phyloP scores from a whole-genome alignment of 2,329 filamentous ascomycete genomes.

The Volutella citrinella region DNA sequence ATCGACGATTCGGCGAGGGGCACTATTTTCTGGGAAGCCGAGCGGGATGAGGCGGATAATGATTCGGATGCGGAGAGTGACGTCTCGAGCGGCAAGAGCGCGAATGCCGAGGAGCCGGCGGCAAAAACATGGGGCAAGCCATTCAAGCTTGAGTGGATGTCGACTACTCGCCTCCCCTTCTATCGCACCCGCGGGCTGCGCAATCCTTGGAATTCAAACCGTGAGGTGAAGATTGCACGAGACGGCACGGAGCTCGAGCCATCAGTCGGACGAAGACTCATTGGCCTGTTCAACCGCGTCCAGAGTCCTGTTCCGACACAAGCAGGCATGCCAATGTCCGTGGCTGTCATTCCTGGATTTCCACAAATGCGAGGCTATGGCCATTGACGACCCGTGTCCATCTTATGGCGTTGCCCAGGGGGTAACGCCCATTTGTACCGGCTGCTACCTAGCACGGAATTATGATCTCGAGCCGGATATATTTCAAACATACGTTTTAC shows the following conservation, averaged over 20 bases:
- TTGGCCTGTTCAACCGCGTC: conserved; percentile 71
- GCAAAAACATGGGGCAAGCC: conserved; percentile 82
- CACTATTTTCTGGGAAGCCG: conserved; percentile 94
- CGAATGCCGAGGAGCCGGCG: conserved; percentile 39
- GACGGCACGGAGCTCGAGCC: conserved; percentile 94
- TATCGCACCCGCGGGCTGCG: conserved; percentile 82
- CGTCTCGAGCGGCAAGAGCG: conserved; percentile 35
- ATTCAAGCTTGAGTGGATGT: conserved; percentile 88
- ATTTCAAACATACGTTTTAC: too few species aligned
- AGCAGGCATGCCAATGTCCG: conserved; percentile 28
- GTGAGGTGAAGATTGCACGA: conserved; percentile 92
- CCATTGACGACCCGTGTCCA: too few species aligned
- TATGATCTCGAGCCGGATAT: too few species aligned
- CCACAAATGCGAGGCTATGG: conserved; percentile 36
- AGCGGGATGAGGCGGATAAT: conserved; percentile 52
- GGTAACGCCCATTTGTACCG: too few species aligned
- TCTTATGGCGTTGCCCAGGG: too few species aligned
- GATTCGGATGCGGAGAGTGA: conserved; percentile 44
- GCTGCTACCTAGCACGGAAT: conserved; percentile 8
- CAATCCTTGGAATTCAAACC: conserved; percentile 93
- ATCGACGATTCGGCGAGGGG: conserved; percentile 92
- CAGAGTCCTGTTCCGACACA: conserved; percentile 37
- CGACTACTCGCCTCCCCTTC: conserved; percentile 79
- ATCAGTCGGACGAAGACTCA: conserved; percentile 69
- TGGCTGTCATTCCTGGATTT: conserved; percentile 37